Base-by-base conservation (phyloP, 2,329 filamentous ascomycete genomes). In the Diplodia seriata region DNA sequence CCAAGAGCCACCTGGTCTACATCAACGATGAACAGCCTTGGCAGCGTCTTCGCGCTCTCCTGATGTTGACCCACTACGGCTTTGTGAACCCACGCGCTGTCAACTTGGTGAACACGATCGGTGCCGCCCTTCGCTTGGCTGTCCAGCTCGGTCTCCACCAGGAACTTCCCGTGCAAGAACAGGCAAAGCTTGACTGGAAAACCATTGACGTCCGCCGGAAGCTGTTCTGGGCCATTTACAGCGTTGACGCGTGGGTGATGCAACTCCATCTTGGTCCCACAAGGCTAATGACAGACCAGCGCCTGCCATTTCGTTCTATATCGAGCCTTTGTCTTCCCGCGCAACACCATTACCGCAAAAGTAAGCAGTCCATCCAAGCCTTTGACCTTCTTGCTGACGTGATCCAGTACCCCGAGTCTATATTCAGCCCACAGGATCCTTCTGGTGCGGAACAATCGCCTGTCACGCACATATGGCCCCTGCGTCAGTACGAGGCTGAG, bases 221-320 rank as follows among this genome's bases (percentile, higher is more conserved):
- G 47, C n/a, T 67, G 4, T 67, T 67, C 23, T 67, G 66, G 66
- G 66, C 66, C 26, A 55, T 36, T 5, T 67, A 67, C 20, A 67
- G 50, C 18, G 20, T 67, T 1, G 66, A 67, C 18, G 66, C 66
- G 66, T 67, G 26, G 31, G 66, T 20, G 11, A 20, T 31, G 15
- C n/a, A 7, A 18, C 7, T 40, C 4, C 2, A 2, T 5, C 8
- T 0, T 11, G 20, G 0, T 12, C 49, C 11, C 18, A 31, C 36
- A 12, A n/a, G 31, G 18, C 64, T 67, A 7, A 67, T 12, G 12
- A 9, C 0, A 51, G 1, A 2, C 18, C 1, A 67, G 66, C 18
- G 66, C 66, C 23, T 53, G 56, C 29, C 66, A 67, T 33, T 67
- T 67, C 15, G 66, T 67, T 14, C 31, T 67, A 9, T 49, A 57